phyloP scores from a whole-genome alignment of 1,284 basidiomycete species.

The Cutaneotrichosporon mucoides region DNA sequence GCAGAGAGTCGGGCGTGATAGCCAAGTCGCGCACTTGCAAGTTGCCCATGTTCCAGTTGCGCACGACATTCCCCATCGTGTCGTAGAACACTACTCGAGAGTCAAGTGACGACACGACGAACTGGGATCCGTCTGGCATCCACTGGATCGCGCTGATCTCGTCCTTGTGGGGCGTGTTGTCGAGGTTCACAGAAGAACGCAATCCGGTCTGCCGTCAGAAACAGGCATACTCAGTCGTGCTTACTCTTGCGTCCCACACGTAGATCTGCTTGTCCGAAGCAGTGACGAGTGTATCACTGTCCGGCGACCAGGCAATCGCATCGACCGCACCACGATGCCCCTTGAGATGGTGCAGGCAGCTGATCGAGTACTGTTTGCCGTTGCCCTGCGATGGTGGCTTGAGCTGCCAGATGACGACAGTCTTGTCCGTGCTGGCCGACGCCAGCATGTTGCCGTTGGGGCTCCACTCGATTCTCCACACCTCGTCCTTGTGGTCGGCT shows the following conservation, averaged over 20 bases:
- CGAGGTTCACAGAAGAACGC: conserved; percentile 14
- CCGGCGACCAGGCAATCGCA: conserved; percentile 82
- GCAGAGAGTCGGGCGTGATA: conserved; percentile 76
- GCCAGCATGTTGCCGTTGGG: conserved; percentile 80
- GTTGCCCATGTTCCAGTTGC: conserved; percentile 67
- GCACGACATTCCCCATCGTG: conserved; percentile 58
- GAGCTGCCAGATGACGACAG: conserved; percentile 83
- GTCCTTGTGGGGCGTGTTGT: conserved; percentile 60
- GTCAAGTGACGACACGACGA: conserved; percentile 87
- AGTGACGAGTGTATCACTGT: conserved; percentile 76
- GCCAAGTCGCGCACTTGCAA: conserved; percentile 84
- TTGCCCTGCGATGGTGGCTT: conserved; percentile 47
- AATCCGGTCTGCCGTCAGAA: conserved; percentile 28
- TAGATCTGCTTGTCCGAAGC: conserved; percentile 73
- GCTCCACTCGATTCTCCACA: conserved; percentile 95
- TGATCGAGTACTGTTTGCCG: conserved; percentile 27
- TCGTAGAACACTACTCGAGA: conserved; percentile 77
- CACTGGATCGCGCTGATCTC: conserved; percentile 81
- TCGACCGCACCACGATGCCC: conserved; percentile 76
- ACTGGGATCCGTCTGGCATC: conserved; percentile 82
- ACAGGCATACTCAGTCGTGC: conserved; percentile 8
- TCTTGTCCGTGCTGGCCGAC: conserved; percentile 79
- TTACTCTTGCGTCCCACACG: conserved; percentile 80
- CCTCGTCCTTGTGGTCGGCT: conserved; percentile 82
- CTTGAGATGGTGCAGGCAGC: conserved; percentile 47